Evolutionary conservation across 176 grass and related monocot species (phyloP).

Genomic region (Avena insularis): DNA sequence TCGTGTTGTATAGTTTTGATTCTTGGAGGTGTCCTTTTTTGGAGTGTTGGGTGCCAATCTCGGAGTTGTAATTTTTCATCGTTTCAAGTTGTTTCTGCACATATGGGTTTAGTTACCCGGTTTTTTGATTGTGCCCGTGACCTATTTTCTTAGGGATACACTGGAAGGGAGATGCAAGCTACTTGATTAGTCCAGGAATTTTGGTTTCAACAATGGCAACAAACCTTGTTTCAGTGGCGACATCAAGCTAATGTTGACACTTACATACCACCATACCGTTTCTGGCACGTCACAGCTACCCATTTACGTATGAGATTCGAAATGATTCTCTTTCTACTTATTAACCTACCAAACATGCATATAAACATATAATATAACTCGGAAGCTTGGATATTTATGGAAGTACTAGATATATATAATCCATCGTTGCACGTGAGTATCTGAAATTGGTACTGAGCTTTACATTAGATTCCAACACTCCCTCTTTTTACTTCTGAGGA

Average conservation of each 20-base stretch:
- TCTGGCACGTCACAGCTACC: not conserved
- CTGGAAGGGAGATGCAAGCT: not conserved
- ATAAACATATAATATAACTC: not conserved
- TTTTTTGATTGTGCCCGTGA: too few species aligned
- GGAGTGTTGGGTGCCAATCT: too few species aligned
- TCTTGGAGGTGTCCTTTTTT: too few species aligned
- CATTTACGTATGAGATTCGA: not conserved
- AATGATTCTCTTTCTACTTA: not conserved
- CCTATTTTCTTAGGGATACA: not conserved
- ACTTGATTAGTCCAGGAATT: not conserved
- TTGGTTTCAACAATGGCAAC: not conserved
- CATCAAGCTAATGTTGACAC: too few species aligned
- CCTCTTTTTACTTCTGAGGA: not conserved
- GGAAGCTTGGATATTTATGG: not conserved
- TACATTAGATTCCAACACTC: not conserved
- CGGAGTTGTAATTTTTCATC: too few species aligned
- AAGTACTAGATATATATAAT: too few species aligned
- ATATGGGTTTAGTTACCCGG: too few species aligned
- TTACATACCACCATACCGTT: not conserved
- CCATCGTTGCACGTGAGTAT: too few species aligned
- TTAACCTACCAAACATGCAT: not conserved
- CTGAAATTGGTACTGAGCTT: too few species aligned
- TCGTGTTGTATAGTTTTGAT: too few species aligned
- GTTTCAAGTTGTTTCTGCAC: too few species aligned
- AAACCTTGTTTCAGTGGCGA: not conserved